A percentile compares a stretch with the other conserved stretches of the same genome.
phyloP scores from a whole-genome alignment of 352 stramenopile genomes.

The Pythium volutum region DNA sequence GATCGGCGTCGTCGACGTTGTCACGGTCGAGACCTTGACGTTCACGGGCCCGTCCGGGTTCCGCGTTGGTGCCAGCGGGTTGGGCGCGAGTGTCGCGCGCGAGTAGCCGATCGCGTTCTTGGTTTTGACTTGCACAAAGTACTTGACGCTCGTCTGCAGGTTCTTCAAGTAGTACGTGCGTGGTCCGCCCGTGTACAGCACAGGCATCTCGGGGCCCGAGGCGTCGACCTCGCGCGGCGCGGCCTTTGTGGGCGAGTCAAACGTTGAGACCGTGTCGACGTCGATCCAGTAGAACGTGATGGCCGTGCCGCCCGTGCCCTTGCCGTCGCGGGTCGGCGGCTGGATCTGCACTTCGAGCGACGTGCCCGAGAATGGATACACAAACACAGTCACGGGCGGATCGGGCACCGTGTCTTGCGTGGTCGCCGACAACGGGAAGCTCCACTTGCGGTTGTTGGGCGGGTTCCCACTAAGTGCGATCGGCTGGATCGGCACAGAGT shows the following conservation, averaged over 20 bases:
- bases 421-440: constrained; percentile 56
- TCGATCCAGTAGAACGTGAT: constrained; percentile 69
- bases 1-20: constrained; percentile 43
- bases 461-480: constrained; percentile 76
- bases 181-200: constrained; percentile 59
- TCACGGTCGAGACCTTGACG: constrained; percentile 61
- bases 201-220: constrained; percentile 28
- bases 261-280: constrained; percentile 68
- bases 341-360: constrained; percentile 77
- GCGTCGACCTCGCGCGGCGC: constrained; percentile 40
- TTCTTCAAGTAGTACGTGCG: constrained; percentile 68
- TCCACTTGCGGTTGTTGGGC: constrained; percentile 92
- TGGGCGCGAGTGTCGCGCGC: constrained; percentile 56
- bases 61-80: constrained; percentile 47
- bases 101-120: constrained; percentile 69
- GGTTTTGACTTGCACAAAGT: constrained; percentile 86
- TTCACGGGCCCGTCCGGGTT: constrained; percentile 46
- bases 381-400: constrained; percentile 47
- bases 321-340: constrained; percentile 59
- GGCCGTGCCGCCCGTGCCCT: constrained; percentile 35
- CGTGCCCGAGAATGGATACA: constrained; percentile 57
- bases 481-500: constrained; percentile 85
- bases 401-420: constrained; percentile 86
- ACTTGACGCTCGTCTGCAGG: constrained; percentile 68
- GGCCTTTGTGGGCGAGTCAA: constrained; percentile 52